Evolutionary conservation across 176 grass and related monocot species (phyloP).

Genomic region (Chrysopogon serrulatus): DNA sequence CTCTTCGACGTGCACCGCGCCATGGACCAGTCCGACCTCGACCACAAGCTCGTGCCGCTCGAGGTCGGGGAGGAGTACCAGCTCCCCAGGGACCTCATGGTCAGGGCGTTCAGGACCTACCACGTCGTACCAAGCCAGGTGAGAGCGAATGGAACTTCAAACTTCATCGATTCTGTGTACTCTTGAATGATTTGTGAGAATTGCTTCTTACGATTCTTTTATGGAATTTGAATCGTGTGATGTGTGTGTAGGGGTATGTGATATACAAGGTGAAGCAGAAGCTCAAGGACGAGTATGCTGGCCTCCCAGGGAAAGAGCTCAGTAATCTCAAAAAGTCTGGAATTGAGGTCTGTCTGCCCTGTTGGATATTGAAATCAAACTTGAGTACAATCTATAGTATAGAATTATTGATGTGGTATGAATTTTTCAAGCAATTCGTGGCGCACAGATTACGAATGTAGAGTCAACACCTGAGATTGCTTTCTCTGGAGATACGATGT

Average conservation of each 20-base stretch:
- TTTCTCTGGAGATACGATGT: slow-evolving; percentile 88
- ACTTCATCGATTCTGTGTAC: background rate
- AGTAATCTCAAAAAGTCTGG: slow-evolving; percentile 70
- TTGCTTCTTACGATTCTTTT: background rate
- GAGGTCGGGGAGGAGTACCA: slow-evolving; percentile 75
- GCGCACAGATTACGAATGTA: slow-evolving; percentile 58
- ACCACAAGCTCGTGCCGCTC: slow-evolving; percentile 68
- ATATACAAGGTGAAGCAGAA: slow-evolving; percentile 84
- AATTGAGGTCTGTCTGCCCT: slow-evolving; percentile 84
- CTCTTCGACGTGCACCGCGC: slow-evolving; percentile 87
- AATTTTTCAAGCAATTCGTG: background rate
- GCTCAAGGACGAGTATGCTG: slow-evolving; percentile 71
- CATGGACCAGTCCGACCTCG: slow-evolving; percentile 93
- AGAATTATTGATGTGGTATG: background rate
- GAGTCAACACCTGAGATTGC: slow-evolving; percentile 78
- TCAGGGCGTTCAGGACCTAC: slow-evolving; percentile 90
- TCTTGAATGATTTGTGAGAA: background rate
- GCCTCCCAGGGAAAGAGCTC: slow-evolving; percentile 69
- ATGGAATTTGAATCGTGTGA: background rate
- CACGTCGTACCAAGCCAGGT: slow-evolving; percentile 91
- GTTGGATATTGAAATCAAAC: background rate
- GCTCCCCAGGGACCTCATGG: slow-evolving; percentile 77
- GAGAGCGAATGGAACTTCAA: background rate
- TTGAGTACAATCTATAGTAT: background rate
- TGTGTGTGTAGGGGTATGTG: slow-evolving; percentile 65